Evolutionary conservation across 2,329 filamentous ascomycete species (phyloP).

Genomic region (Alternaria infectoria): DNA sequence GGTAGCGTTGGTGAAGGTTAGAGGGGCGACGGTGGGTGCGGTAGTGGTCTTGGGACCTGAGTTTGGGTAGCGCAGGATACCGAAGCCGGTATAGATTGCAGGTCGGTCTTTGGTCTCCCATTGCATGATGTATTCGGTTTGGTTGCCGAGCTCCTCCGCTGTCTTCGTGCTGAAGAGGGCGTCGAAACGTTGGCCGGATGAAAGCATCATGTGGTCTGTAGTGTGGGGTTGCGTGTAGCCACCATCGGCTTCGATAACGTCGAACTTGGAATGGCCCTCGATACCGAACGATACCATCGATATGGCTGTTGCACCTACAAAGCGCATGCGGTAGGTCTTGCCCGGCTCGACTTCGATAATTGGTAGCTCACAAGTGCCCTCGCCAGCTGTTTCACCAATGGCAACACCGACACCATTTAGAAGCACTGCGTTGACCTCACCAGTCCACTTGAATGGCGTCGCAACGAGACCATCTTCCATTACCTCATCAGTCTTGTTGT

Average conservation of each 20-base stretch:
- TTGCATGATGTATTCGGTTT: slow-evolving; percentile 54
- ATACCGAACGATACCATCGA: slow-evolving; percentile 63
- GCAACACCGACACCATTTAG: slow-evolving; percentile 63
- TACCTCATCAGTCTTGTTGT: slow-evolving; percentile 58
- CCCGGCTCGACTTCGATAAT: slow-evolving; percentile 66
- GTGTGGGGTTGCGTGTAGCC: slow-evolving; percentile 58
- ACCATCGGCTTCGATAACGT: slow-evolving; percentile 66
- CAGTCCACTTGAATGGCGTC: slow-evolving; percentile 63
- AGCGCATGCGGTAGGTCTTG: slow-evolving; percentile 67
- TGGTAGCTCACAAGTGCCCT: slow-evolving; percentile 52
- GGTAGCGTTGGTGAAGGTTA: slow-evolving; percentile 40
- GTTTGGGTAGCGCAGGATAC: slow-evolving; percentile 51
- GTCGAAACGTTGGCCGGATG: slow-evolving; percentile 67
- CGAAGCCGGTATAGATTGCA: slow-evolving; percentile 55
- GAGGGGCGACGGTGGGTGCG: slow-evolving; percentile 27
- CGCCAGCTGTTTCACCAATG: slow-evolving; percentile 45
- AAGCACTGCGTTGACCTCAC: slow-evolving; percentile 63
- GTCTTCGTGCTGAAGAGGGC: slow-evolving; percentile 62
- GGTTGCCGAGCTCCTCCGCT: slow-evolving; percentile 50
- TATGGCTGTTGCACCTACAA: slow-evolving; percentile 64
- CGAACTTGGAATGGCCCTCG: slow-evolving; percentile 62
- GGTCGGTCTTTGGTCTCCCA: slow-evolving; percentile 60
- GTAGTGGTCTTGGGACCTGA: slow-evolving; percentile 4
- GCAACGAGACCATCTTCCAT: slow-evolving; percentile 60
- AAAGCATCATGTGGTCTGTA: slow-evolving; percentile 61